Evolutionary conservation across 495 filamentous ascomycete genomes (phyloP), one percentile per base, ranked within the genome.

Genomic region (Pseudomonodictys pantanalensis): DNA sequence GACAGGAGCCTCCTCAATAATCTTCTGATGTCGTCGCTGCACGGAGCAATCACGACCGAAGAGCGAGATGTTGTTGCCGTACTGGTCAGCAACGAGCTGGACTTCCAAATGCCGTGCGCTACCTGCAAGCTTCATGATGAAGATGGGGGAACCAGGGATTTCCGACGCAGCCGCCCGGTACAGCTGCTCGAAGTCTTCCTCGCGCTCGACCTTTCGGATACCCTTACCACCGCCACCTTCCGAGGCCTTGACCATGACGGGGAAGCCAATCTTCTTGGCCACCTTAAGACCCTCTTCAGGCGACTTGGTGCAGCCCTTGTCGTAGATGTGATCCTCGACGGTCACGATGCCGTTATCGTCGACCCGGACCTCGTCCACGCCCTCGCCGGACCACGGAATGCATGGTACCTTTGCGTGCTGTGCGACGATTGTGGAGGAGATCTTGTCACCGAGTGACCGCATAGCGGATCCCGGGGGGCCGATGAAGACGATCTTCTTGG

Each of bases 211-310:
- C 77, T 97, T 97, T 67, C 93, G 89, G 71, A 99, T 99, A 83
- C 93, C 93, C 81, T 99, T 99, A 71, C 93, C 93, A 77, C 93
- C 93, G 77, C 93, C 93, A 78, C 93, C 93, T 79, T 99, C 93
- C n/a, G 93, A 97, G 18, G 93, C 93, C 78, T 99, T 99, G 68
- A 99, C 87, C 93, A 99, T 99, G 74, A 99, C 88, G 10, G 93
- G 93, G 77, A 97, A 97, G 45, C 93, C 93, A 69, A 99, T 99
- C 70, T 91, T 81, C 68, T 78, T 82, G 41, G 93, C 93, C 72
- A 89, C 91, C 66, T 79, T 77, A 38, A 99, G 81, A 75, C 91
- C 93, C 71, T 99, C 92, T 72, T 95, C 77, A 60, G 89, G 88
- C 10, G 86, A 89, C 70, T 81, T 81, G 38, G 92, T 95, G 73